Conservation (phyloP, 495 filamentous ascomycete genomes). For the Talaromyces wortmannii region DNA sequence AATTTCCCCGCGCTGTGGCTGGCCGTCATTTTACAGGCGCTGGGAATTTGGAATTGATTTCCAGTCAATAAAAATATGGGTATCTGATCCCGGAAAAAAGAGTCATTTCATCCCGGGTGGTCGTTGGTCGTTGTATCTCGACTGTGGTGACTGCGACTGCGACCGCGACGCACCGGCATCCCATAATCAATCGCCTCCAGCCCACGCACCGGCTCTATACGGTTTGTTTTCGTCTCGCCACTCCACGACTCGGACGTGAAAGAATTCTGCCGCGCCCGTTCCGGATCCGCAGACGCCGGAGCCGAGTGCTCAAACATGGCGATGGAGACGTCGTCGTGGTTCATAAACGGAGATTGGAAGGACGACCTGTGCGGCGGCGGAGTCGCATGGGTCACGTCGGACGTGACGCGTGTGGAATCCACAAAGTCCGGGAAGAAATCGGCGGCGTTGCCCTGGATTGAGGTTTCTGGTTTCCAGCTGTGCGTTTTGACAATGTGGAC, state of each 20-base stretch:
- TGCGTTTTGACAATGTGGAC: conserved; percentile 33
- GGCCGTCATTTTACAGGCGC: too few relatives aligned
- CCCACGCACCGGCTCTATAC: not conserved
- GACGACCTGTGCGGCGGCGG: conserved; percentile 12
- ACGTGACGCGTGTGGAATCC: conserved; percentile 35
- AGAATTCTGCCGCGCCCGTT: conserved; percentile 11
- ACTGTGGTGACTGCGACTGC: not conserved
- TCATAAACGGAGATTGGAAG: conserved; percentile 27
- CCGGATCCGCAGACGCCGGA: conserved; percentile 5
- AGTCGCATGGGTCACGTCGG: conserved; percentile 34
- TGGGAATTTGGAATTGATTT: too few relatives aligned
- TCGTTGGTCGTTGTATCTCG: too few relatives aligned
- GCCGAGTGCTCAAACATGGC: conserved; percentile 37
- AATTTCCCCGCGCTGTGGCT: too few relatives aligned
- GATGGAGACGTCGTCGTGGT: conserved; percentile 30
- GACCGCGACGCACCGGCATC: not conserved
- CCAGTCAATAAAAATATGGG: too few relatives aligned
- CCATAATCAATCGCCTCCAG: conserved; percentile 1
- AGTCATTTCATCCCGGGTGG: not conserved
- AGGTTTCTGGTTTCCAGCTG: conserved; percentile 34
- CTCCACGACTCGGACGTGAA: conserved; percentile 25
- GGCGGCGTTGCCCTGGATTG: conserved; percentile 10
- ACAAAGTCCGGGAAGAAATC: conserved; percentile 36
- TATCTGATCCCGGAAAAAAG: too few relatives aligned
- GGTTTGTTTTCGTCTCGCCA: conserved; percentile 23